These are phyloP conservation scores for Acorus gramineus DNA, from an alignment of 106 monocot genomes.

Conservation along the genomic window DNA sequence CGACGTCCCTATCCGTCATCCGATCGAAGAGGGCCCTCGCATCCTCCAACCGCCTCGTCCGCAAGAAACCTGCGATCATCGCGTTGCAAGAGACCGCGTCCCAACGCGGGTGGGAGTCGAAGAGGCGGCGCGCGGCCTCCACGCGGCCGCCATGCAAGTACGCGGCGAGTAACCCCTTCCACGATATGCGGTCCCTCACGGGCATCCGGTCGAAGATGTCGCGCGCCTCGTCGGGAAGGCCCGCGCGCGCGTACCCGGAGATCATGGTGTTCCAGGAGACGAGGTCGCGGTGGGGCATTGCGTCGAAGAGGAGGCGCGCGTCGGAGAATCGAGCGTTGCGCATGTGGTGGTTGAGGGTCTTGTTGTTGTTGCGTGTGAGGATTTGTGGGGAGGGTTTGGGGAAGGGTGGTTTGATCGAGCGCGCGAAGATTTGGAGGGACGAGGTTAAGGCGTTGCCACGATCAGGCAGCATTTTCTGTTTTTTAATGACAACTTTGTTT, in stretches of 20 bases:
- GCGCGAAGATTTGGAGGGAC: too few relatives aligned
- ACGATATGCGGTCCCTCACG: slow-evolving; percentile 25
- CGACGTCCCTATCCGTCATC: slow-evolving; percentile 37
- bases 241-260: neutral
- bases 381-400: too few relatives aligned
- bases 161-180: slow-evolving; percentile 26
- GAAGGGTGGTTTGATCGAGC: too few relatives aligned
- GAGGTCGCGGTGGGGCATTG: slow-evolving; percentile 30
- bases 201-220: slow-evolving; percentile 35
- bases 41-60: slow-evolving; percentile 17
- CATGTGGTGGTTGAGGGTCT: too few relatives aligned
- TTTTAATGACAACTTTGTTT: too few relatives aligned
- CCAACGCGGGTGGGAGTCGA: slow-evolving; percentile 32
- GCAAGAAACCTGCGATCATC: slow-evolving; percentile 46
- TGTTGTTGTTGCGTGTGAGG: too few relatives aligned
- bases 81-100: slow-evolving; percentile 58
- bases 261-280: slow-evolving; percentile 38
- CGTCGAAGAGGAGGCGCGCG: slow-evolving; percentile 27
- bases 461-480: too few relatives aligned
- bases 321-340: slow-evolving; percentile 15
- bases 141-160: slow-evolving; percentile 43
- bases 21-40: slow-evolving; percentile 40
- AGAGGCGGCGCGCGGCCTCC: slow-evolving; percentile 30
- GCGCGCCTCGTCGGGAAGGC: slow-evolving; percentile 31
- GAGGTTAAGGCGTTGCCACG: too few relatives aligned